These are phyloP conservation scores for Geum urbanum DNA, from an alignment of 306 rosid genomes.

Conservation along the genomic window DNA sequence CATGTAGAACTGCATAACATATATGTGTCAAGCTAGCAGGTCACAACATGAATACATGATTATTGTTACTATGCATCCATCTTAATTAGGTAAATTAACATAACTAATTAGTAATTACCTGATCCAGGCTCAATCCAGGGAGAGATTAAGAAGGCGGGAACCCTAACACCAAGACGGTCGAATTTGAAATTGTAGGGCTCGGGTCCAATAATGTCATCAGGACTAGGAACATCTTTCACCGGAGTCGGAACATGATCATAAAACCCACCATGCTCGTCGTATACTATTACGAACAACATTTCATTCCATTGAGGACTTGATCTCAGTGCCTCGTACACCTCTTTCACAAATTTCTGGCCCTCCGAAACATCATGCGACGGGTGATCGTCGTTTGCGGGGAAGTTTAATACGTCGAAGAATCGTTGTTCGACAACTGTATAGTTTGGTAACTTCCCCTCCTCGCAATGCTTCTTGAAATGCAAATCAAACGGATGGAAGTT, in stretches of 20 bases:
- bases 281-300: slow-evolving; percentile 51
- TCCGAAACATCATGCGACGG: slow-evolving; percentile 71
- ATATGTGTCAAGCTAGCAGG: no score
- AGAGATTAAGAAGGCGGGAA: slow-evolving; percentile 56
- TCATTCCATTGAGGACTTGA: slow-evolving; percentile 78
- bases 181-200: slow-evolving; percentile 48
- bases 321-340: slow-evolving; percentile 65
- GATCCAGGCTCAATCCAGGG: slow-evolving; percentile 69
- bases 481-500: slow-evolving; percentile 48
- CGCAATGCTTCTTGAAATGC: slow-evolving; percentile 56
- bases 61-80: neutral
- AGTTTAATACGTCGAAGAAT: slow-evolving; percentile 38
- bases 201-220: slow-evolving; percentile 50
- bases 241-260: slow-evolving; percentile 76
- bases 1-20: slow-evolving; percentile 45
- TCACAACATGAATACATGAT: no score
- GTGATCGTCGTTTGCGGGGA: slow-evolving; percentile 67
- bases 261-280: slow-evolving; percentile 84
- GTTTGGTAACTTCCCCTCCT: slow-evolving; percentile 67
- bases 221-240: slow-evolving; percentile 48
- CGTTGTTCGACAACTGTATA: slow-evolving; percentile 74
- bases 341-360: slow-evolving; percentile 59
- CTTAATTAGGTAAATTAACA: neutral
- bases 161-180: slow-evolving; percentile 67
- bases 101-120: slow-evolving; percentile 28